Percentiles rank a stretch among this genome's conserved stretches.
Evolutionary conservation across 352 stramenopile species (phyloP).

Genomic region (Pseudoperonospora humuli): DNA sequence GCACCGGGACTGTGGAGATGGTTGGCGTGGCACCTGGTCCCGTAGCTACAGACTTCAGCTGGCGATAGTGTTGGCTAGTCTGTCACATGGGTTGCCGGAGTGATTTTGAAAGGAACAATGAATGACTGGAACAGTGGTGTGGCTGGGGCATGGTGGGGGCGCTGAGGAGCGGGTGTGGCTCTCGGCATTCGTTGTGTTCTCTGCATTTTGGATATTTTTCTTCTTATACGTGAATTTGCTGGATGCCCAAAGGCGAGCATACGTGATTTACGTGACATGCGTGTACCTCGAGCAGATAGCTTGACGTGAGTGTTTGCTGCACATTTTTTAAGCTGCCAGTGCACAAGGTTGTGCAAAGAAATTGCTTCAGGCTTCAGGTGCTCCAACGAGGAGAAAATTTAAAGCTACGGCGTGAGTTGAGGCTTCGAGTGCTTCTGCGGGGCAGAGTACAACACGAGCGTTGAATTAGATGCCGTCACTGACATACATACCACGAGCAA

Average conservation of each 20-base stretch:
- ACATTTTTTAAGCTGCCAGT: slow-evolving; percentile 5
- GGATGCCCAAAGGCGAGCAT: slow-evolving; percentile 17
- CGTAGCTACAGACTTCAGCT: slow-evolving; percentile 3
- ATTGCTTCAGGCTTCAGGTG: slow-evolving; percentile 12
- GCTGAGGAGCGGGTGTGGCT: slow-evolving; percentile 8
- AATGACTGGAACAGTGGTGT: slow-evolving; percentile 22
- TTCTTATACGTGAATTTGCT: slow-evolving; percentile 35
- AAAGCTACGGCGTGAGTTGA: slow-evolving; percentile 12
- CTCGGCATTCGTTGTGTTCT: slow-evolving; percentile 28
- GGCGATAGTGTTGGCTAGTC: slow-evolving; percentile 18
- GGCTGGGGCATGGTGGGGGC: slow-evolving; percentile 13
- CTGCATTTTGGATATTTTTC: slow-evolving; percentile 37
- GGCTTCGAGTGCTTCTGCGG: slow-evolving; percentile 11
- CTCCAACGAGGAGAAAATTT: slow-evolving; percentile 18
- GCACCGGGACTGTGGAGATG: slow-evolving; percentile 3
- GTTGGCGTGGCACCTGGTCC: slow-evolving; percentile 1
- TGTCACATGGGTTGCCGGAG: slow-evolving; percentile 20
- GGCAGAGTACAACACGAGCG: slow-evolving; percentile 3
- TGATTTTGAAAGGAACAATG: slow-evolving; percentile 28
- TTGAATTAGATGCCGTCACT: slow-evolving; percentile 16
- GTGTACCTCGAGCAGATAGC: slow-evolving; percentile 22
- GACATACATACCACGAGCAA: slow-evolving; percentile 19
- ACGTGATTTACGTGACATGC: slow-evolving; percentile 12
- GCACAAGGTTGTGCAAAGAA: slow-evolving; percentile 5
- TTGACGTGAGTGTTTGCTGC: slow-evolving; percentile 19